Evolutionary conservation across 2,329 filamentous ascomycete species (phyloP).

Genomic region (Ophiocordyceps camponoti-rufipedis): DNA sequence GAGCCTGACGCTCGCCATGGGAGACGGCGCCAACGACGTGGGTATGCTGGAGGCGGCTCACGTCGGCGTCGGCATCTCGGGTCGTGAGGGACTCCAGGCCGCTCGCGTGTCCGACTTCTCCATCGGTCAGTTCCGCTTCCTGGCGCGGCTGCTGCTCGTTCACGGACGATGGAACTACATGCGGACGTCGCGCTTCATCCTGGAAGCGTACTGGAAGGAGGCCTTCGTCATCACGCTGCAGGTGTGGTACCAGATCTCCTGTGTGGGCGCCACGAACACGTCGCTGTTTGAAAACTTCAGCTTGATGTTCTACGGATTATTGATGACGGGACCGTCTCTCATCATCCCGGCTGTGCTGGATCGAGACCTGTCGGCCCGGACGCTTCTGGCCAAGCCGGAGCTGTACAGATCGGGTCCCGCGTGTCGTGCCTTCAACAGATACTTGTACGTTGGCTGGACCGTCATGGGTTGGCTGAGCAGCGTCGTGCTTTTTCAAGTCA

Average conservation of each 20-base stretch:
- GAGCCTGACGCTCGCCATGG: slow-evolving; percentile 72
- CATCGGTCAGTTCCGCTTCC: slow-evolving; percentile 78
- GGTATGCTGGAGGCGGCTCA: slow-evolving; percentile 83
- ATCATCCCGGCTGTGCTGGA: slow-evolving; percentile 91
- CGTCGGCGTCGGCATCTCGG: slow-evolving; percentile 80
- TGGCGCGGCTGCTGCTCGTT: slow-evolving; percentile 65
- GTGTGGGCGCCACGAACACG: slow-evolving; percentile 72
- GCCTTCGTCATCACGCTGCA: slow-evolving; percentile 71
- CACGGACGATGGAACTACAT: slow-evolving; percentile 87
- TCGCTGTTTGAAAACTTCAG: slow-evolving; percentile 78
- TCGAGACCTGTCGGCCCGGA: slow-evolving; percentile 68
- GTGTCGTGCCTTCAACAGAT: slow-evolving; percentile 53
- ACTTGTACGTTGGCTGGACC: slow-evolving; percentile 61
- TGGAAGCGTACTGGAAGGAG: slow-evolving; percentile 85
- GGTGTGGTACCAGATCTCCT: slow-evolving; percentile 61
- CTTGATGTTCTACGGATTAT: slow-evolving; percentile 79
- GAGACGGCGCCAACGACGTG: slow-evolving; percentile 85
- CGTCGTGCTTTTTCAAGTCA: slow-evolving; percentile 52
- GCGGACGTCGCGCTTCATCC: slow-evolving; percentile 71
- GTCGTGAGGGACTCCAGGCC: slow-evolving; percentile 80
- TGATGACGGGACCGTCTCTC: slow-evolving; percentile 78
- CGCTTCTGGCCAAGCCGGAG: slow-evolving; percentile 80
- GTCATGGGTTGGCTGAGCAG: slow-evolving; percentile 55
- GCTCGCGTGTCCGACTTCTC: slow-evolving; percentile 82
- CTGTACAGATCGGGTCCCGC: slow-evolving; percentile 71